A percentile compares a stretch with the other conserved stretches of the same genome.
Evolutionary conservation across 108 stramenopile genomes (phyloP).

Genomic region (Fragilaria crotonensis): DNA sequence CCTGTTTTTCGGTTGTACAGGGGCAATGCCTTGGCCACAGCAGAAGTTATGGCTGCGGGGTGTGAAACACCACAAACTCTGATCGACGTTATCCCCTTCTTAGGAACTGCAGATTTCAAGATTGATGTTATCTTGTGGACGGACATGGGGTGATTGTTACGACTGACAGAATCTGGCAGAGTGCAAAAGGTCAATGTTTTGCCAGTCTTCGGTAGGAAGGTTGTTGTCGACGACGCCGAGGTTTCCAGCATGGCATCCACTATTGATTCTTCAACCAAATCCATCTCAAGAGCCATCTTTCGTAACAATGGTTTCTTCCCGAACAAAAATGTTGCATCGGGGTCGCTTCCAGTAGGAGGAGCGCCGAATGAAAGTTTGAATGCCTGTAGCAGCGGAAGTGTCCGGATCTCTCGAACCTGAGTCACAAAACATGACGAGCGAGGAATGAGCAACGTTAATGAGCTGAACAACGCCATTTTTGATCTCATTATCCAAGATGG

Average conservation of each 20-base stretch:
- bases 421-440: too few relatives aligned
- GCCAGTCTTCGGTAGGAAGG: background rate
- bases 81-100: constrained; percentile 11
- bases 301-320: background rate
- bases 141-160: constrained; percentile 65
- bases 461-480: too few relatives aligned
- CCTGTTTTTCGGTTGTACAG: constrained; percentile 44
- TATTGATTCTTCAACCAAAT: background rate
- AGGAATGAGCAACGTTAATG: too few relatives aligned
- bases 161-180: constrained; percentile 32
- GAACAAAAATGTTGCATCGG: background rate
- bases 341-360: background rate
- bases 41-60: constrained; percentile 18
- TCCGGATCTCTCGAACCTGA: too few relatives aligned
- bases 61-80: constrained; percentile 17
- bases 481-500: too few relatives aligned
- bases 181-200: constrained; percentile 17
- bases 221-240: background rate
- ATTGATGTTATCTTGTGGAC: constrained; percentile 49
- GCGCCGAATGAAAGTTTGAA: background rate
- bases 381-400: too few relatives aligned
- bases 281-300: background rate
- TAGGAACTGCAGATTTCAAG: constrained; percentile 14
- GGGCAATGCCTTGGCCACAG: constrained; percentile 60
- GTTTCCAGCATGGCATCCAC: constrained; percentile 5